Base-by-base conservation (phyloP, 208 protist genomes). In the Crithidia bombi region DNA sequence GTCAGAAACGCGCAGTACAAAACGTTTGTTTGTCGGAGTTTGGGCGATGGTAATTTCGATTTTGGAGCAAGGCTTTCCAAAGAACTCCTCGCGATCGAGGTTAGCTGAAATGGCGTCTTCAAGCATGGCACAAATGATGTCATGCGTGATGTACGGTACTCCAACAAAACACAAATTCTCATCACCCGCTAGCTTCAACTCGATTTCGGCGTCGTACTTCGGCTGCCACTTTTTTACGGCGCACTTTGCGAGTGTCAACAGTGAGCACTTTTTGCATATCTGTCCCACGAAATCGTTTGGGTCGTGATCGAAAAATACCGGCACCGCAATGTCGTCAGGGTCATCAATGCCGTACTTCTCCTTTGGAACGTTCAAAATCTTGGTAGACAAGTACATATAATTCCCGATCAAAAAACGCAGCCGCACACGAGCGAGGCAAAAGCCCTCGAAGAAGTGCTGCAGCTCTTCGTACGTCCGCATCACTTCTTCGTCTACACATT, bases 351-450 rank as follows among this genome's bases (percentile, higher is more conserved):
- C 26, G 38, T 78, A 81, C 21, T 65, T 44, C 11, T 75, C 68
- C 21, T 51, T 58, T 19, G 81, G 55, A 9, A 92, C 52, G 12
- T 77, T 33, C 0, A 92, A 69, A 64, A 92, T 86, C 50, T 85
- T 73, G 14, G 71, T 87, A 0, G 87, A 92, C 12, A 93, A 71
- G 50, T 90, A 85, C 73, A 93, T 76, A 61, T 90, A 93, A 52
- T 93, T 90, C 15, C 83, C 84, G 12, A 87, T 58, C 2, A 93
- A 47, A 64, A 93, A 89, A 21, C 87, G 84, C 6, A 93, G 64
- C 17, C 69, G 68, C 0, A 87, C 85, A 9, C 87, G 78, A 10
- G 51, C 77, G 3, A 72, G 78, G 75, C 82, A 89, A 52, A 93
- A 90, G 1, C 73, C 69, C 28, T 81, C 69, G 49, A 93, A 93